Evolutionary conservation across 2,329 filamentous ascomycete genomes (phyloP).

Genomic region (Exophiala alcalophila): DNA sequence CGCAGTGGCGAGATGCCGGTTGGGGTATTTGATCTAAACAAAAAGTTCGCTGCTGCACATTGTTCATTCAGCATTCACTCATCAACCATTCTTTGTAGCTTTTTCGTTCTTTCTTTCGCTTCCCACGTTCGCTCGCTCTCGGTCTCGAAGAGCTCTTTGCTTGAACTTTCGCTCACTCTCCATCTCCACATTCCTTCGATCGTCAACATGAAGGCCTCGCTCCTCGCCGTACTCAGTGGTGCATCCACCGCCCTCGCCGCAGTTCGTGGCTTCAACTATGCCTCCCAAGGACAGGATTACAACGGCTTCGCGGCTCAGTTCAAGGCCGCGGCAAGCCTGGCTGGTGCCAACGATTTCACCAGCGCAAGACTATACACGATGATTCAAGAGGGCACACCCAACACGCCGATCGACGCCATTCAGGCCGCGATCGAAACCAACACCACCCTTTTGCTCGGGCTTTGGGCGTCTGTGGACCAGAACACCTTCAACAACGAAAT

Average conservation of each 20-base stretch:
- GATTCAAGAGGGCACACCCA: slow-evolving; percentile 58
- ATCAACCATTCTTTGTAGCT: too few species aligned
- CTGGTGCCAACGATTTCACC: slow-evolving; percentile 35
- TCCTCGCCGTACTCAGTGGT: slow-evolving; percentile 33
- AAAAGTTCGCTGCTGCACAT: too few species aligned
- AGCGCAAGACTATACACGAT: slow-evolving; percentile 53
- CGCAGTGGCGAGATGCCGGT: too few species aligned
- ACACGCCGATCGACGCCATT: slow-evolving; percentile 63
- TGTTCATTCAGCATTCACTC: too few species aligned
- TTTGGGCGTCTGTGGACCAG: slow-evolving; percentile 66
- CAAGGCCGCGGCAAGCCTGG: slow-evolving; percentile 37
- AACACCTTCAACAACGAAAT: slow-evolving; percentile 66
- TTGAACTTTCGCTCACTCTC: too few species aligned
- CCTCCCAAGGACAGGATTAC: slow-evolving; percentile 27
- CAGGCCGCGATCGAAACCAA: slow-evolving; percentile 73
- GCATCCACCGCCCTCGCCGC: slow-evolving; percentile 32
- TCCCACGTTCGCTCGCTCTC: too few species aligned
- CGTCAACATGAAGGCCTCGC: slow-evolving; percentile 37
- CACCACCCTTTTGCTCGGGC: slow-evolving; percentile 69
- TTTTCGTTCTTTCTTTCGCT: too few species aligned
- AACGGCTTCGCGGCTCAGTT: slow-evolving; percentile 37
- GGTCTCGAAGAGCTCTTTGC: too few species aligned
- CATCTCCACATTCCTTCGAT: too few species aligned
- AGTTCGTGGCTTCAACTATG: slow-evolving; percentile 34
- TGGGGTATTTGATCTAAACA: too few species aligned